phyloP scores from a whole-genome alignment of 2,329 filamentous ascomycete species.

The Paecilomyces fulvus region DNA sequence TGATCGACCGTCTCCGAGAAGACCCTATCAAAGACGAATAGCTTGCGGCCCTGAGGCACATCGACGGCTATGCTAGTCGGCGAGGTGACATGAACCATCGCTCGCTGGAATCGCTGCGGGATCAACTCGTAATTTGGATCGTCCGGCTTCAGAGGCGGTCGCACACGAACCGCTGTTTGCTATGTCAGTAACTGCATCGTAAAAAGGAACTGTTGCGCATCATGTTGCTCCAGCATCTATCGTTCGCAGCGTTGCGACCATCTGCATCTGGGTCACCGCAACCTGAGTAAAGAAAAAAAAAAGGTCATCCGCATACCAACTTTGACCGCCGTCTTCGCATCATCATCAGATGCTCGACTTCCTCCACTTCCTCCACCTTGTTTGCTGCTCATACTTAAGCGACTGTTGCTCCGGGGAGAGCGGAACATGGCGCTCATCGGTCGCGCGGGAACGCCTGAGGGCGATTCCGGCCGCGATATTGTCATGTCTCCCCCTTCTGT shows the following conservation, averaged over 20 bases:
- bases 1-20: constrained; percentile 78
- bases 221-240: neutral
- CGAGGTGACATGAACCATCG: constrained; percentile 83
- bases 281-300: neutral
- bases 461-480: constrained; percentile 62
- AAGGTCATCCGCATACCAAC: constrained; percentile 66
- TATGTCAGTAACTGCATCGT: constrained; percentile 7
- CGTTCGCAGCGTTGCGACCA: neutral
- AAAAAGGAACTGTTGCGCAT: neutral
- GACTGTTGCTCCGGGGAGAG: constrained; percentile 69
- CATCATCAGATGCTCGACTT: constrained; percentile 82
- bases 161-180: constrained; percentile 73
- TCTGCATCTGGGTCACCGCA: neutral
- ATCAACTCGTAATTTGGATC: constrained; percentile 94
- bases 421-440: constrained; percentile 76
- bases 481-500: constrained; percentile 42
- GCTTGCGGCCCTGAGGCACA: constrained; percentile 81
- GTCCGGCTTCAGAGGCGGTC: constrained; percentile 70
- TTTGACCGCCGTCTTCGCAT: constrained; percentile 85
- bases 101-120: constrained; percentile 86
- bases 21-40: constrained; percentile 94
- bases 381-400: constrained; percentile 72
- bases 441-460: constrained; percentile 50
- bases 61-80: constrained; percentile 81
- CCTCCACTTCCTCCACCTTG: constrained; percentile 65